phyloP scores from a whole-genome alignment of 2,329 filamentous ascomycete species.

The Neonectria magnoliae region DNA sequence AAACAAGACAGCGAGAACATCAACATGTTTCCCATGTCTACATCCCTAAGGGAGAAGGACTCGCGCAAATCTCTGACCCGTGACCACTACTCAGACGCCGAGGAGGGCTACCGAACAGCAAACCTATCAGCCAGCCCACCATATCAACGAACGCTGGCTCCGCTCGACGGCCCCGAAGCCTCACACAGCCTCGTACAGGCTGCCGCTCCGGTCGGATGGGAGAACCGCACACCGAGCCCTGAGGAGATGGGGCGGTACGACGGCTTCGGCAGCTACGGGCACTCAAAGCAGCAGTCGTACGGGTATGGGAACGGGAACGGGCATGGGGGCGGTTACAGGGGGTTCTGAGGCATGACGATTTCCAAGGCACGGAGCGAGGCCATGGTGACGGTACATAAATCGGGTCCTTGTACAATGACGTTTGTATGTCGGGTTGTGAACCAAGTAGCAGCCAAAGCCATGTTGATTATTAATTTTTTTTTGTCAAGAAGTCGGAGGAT shows the following conservation, averaged over 20 bases:
- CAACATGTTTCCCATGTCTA: constrained; percentile 57
- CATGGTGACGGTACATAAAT: constrained; percentile 13
- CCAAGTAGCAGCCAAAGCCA: constrained; percentile 2
- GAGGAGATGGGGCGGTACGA: constrained; percentile 30
- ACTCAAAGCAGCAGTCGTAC: constrained; percentile 30
- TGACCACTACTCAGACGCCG: constrained; percentile 45
- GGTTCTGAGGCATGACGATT: constrained; percentile 31
- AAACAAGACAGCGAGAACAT: constrained; percentile 50
- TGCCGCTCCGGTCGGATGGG: constrained; percentile 53
- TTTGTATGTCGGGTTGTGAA: constrained; percentile 21
- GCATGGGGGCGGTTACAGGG: constrained; percentile 40
- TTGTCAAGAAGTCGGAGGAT: constrained; percentile 14
- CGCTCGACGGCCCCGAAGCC: constrained; percentile 46
- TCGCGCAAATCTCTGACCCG: constrained; percentile 44
- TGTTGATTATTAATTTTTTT: background rate
- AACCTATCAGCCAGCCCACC: constrained; percentile 41
- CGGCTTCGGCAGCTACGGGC: constrained; percentile 34
- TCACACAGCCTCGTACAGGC: constrained; percentile 51
- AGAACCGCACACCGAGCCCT: constrained; percentile 38
- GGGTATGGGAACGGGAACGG: constrained; percentile 38
- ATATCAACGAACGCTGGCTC: constrained; percentile 52
- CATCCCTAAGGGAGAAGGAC: constrained; percentile 50
- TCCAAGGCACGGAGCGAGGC: constrained; percentile 25
- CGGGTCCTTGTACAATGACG: constrained; percentile 20
- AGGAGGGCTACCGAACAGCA: constrained; percentile 34